Base-by-base conservation (phyloP, 495 filamentous ascomycete genomes). In the Poronia punctata region DNA sequence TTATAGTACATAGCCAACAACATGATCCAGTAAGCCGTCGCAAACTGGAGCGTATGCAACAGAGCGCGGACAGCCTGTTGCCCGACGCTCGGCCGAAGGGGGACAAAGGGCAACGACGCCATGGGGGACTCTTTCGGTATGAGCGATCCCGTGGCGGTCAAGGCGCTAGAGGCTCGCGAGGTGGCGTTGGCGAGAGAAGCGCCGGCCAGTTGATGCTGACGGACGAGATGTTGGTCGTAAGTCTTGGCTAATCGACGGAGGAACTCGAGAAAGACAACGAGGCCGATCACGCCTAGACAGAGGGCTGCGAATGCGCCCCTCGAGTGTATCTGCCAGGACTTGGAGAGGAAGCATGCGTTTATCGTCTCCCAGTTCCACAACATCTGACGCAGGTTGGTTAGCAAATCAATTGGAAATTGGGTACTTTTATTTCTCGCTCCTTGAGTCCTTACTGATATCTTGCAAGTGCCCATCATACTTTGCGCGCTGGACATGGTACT, bases 321-420 rank as follows among this genome's bases (percentile, higher is more conserved):
- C 0, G 76, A 79, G 10, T 57, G 74, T 45, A 86, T 70, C 39
- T 80, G 79, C 82, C 82, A 88, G 7, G 67, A 60, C 7, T 52
- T 47, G 6, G 80, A 68, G 46, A 88, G 63, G 63, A 88, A 86
- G 72, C 81, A 88, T 1, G 79, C 52, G 56, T 84, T 75, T 23
- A 85, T 61, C 0, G 78, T 83, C 44, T 80, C 62, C 82, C 83
- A 86, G 51, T 88, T 86, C 82, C 82, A 86, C 2, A 85, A 59
- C 83, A 86, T 88, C 77, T 78, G 45, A n/a, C n/a, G n/a, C n/a
- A n/a, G n/a, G n/a, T n/a, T n/a, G n/a, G n/a, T n/a, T n/a, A n/a
- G n/a, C n/a, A n/a, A n/a, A n/a, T n/a, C n/a, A n/a, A n/a, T n/a
- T n/a, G n/a, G n/a, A n/a, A n/a, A n/a, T n/a, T n/a, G n/a, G n/a